Evolutionary conservation across 305 asterid species (phyloP).

Genomic region (Rubia tinctorum): DNA sequence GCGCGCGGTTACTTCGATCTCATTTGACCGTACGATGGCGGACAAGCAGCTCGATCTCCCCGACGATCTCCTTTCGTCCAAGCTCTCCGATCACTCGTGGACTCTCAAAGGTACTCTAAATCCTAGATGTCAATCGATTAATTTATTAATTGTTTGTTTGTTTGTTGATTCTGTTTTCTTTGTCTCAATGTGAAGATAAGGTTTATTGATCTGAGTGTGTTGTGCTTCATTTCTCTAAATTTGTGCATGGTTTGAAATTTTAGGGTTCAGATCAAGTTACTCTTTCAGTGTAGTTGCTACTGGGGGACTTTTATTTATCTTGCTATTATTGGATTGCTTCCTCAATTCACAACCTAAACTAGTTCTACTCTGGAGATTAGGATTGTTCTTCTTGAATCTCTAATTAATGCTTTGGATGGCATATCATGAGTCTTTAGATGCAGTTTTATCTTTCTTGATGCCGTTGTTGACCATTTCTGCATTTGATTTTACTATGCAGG

Average conservation of each 20-base stretch:
- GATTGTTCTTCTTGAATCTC: neutral
- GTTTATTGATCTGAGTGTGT: conserved; percentile 24
- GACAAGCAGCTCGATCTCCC: no score
- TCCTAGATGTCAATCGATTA: neutral
- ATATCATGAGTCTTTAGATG: neutral
- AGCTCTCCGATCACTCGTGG: conserved; percentile 60
- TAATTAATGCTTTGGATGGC: neutral
- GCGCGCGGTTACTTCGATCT: neutral
- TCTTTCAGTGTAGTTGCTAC: conserved; percentile 8
- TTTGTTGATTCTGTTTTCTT: conserved; percentile 16
- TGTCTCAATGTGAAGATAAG: conserved; percentile 28
- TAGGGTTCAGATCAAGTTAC: conserved; percentile 52
- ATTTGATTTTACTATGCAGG: neutral
- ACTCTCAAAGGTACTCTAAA: conserved; percentile 57
- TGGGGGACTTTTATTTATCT: neutral
- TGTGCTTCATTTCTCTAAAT: conserved; percentile 14
- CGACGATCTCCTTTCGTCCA: no score
- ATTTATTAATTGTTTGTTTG: neutral
- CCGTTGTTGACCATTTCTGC: neutral
- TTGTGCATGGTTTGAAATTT: conserved; percentile 20
- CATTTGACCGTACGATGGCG: no score
- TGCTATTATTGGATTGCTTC: conserved; percentile 5
- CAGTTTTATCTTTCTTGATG: neutral
- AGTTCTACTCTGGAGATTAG: no score
- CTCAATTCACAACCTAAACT: neutral